Conservation (phyloP, 306 rosid species). For the Chamaecrista fasciculata region DNA sequence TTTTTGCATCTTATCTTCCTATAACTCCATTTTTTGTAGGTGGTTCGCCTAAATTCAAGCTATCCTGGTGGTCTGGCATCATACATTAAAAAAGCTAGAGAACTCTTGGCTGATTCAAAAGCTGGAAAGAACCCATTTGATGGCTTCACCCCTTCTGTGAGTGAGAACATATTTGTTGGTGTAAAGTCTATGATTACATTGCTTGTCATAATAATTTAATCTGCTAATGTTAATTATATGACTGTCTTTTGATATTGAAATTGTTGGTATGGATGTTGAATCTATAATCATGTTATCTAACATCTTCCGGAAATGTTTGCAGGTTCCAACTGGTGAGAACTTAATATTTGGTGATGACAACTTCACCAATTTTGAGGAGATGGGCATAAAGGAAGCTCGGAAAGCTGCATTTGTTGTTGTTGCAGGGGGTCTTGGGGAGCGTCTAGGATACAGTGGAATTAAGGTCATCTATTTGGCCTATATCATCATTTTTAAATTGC, state of each 20-base stretch:
- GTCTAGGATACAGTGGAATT: constrained; percentile 91
- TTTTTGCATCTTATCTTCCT: neutral
- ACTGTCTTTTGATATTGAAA: neutral
- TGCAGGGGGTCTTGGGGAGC: constrained; percentile 99
- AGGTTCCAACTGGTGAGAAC: constrained; percentile 92
- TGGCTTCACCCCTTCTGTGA: constrained; percentile 96
- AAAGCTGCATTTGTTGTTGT: constrained; percentile 96
- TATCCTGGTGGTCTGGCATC: constrained; percentile 85
- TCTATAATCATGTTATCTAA: neutral
- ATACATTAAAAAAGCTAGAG: constrained; percentile 74
- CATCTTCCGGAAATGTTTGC: constrained; percentile 23
- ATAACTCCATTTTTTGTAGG: constrained; percentile 46
- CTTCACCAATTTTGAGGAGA: constrained; percentile 74
- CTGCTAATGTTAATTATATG: neutral
- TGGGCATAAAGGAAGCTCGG: constrained; percentile 66
- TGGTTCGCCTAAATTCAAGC: constrained; percentile 67
- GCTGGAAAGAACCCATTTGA: constrained; percentile 84
- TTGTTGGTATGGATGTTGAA: neutral
- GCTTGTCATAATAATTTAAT: neutral
- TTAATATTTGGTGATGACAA: constrained; percentile 67
- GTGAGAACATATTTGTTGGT: constrained; percentile 14
- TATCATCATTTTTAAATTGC: neutral
- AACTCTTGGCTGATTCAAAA: constrained; percentile 82
- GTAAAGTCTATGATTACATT: neutral
- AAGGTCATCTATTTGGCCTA: constrained; percentile 43